Percentiles rank a stretch among this genome's conserved stretches.
phyloP scores from a whole-genome alignment of 2,329 filamentous ascomycete genomes.

The Drechslerella dactyloides region DNA sequence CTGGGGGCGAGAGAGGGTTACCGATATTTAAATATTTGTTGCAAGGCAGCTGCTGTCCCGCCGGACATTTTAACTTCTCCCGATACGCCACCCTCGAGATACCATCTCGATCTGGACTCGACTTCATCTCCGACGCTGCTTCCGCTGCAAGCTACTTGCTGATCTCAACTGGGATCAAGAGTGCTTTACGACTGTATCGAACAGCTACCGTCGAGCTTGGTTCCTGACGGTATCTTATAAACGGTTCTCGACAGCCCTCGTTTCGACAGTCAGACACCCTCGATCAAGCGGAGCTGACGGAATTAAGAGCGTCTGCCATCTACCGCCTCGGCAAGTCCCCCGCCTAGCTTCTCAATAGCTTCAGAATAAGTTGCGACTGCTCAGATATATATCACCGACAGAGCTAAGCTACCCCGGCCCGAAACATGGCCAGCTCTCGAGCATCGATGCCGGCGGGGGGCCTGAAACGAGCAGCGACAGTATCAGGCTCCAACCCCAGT shows the following conservation, averaged over 20 bases:
- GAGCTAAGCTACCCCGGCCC: not conserved
- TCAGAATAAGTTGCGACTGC: not conserved
- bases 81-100: not conserved
- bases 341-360: not conserved
- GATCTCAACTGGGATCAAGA: too few species aligned
- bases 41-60: conserved; percentile 1
- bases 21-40: not conserved
- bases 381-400: not conserved
- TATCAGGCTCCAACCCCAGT: not conserved
- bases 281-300: too few species aligned
- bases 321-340: conserved; percentile 1
- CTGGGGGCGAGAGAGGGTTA: too few species aligned
- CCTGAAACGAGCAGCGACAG: not conserved
- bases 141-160: conserved; percentile 5
- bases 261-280: not conserved
- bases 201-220: too few species aligned
- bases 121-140: conserved; percentile 30
- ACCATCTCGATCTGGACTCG: conserved; percentile 15
- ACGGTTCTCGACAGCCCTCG: too few species aligned
- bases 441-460: not conserved
- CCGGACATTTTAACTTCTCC: not conserved
- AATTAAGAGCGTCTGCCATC: not conserved
- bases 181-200: too few species aligned
- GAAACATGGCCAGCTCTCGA: conserved; percentile 2
- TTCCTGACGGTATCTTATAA: too few species aligned